Percentiles rank a stretch among this genome's conserved stretches.
Conservation (phyloP, 805 yeast species). For the Myxozyma monticola region DNA sequence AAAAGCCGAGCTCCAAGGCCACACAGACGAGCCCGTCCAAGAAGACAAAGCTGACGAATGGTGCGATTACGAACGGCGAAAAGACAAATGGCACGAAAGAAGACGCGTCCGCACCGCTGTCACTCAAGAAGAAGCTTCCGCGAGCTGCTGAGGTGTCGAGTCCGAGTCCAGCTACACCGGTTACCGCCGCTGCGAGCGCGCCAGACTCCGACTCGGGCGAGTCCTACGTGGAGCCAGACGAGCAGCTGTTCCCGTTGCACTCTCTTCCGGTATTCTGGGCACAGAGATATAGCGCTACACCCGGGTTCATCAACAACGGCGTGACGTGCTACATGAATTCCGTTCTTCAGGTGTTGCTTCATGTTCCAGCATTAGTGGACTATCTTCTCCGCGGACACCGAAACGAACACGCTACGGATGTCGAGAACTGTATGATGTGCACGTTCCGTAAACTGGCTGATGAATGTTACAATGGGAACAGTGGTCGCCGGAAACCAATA, state of each 20-base stretch:
- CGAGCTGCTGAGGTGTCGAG: background rate
- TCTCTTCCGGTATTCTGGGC: constrained; percentile 20
- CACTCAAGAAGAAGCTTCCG: constrained; percentile 1
- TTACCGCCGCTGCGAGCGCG: constrained; percentile 1
- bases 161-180: background rate
- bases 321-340: constrained; percentile 97
- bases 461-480: constrained; percentile 18
- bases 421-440: constrained; percentile 29
- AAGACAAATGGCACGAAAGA: constrained; percentile 2
- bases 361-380: constrained; percentile 86
- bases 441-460: constrained; percentile 25
- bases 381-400: constrained; percentile 67
- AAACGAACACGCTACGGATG: constrained; percentile 46
- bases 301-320: constrained; percentile 83
- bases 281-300: constrained; percentile 14
- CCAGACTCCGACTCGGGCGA: constrained; percentile 12
- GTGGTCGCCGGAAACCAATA: constrained; percentile 20
- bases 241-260: constrained; percentile 15
- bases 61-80: background rate
- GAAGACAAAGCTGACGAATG: background rate
- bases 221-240: constrained; percentile 15
- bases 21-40: no score
- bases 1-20: background rate
- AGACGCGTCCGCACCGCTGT: background rate
- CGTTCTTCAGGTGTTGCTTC: constrained; percentile 87